These are phyloP conservation scores for Fusarium concolor DNA, from an alignment of 2,329 filamentous ascomycete genomes.

Conservation along the genomic window DNA sequence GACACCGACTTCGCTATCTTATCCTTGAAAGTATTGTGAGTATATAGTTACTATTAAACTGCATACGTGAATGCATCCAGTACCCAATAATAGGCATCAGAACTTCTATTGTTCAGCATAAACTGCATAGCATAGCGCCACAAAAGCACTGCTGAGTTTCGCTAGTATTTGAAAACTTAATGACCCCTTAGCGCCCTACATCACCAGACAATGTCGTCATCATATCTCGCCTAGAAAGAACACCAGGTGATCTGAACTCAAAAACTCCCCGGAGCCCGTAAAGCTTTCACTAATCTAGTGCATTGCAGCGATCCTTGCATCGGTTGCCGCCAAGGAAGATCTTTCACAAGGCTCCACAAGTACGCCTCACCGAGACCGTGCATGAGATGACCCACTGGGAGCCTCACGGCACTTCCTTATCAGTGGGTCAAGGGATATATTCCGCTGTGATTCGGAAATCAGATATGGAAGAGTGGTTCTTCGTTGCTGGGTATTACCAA, in stretches of 20 bases:
- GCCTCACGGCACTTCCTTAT: slow-evolving; percentile 24
- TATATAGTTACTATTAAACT: not conserved
- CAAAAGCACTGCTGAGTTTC: not conserved
- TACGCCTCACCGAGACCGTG: slow-evolving; percentile 21
- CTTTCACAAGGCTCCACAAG: slow-evolving; percentile 9
- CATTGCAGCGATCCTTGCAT: slow-evolving; percentile 4
- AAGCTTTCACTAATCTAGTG: slow-evolving; percentile 13
- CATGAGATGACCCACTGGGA: slow-evolving; percentile 13
- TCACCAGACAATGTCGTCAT: slow-evolving; percentile 17
- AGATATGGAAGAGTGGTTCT: not conserved
- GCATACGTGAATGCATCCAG: not conserved
- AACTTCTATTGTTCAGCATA: not conserved
- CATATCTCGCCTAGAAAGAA: not conserved
- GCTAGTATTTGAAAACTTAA: not conserved
- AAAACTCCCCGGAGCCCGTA: slow-evolving; percentile 4
- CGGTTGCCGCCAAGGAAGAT: slow-evolving; percentile 11
- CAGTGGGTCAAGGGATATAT: slow-evolving; percentile 14
- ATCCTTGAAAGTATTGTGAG: too few relatives aligned
- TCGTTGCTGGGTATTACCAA: not conserved
- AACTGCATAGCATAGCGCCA: not conserved
- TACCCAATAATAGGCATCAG: not conserved
- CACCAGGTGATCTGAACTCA: not conserved
- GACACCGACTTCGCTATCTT: too few relatives aligned
- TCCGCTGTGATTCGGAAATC: slow-evolving; percentile 1
- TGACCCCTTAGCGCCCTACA: not conserved